Base-by-base conservation (phyloP, 2,329 filamentous ascomycete genomes). In the Tolypocladium ophioglossoides region DNA sequence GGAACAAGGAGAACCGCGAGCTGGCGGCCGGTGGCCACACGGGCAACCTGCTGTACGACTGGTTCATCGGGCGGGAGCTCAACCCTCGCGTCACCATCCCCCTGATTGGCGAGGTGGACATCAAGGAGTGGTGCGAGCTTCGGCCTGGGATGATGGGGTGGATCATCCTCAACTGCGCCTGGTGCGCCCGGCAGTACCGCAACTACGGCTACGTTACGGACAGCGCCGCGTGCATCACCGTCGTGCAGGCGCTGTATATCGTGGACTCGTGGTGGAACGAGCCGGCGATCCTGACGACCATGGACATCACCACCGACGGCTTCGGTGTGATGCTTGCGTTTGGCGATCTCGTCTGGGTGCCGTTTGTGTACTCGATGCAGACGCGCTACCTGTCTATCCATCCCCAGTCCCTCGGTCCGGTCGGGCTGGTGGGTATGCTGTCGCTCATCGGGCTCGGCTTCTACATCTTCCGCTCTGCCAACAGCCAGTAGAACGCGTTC, bases 311-410 rank as follows among this genome's bases (percentile, higher is more conserved):
- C 52, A 89, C 85, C 44, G 92, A 97, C 63, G 92, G 92, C 7
- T 96, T 97, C 62, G 92, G 92, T 52, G 90, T 90, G 74, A 97
- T 97, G 92, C 79, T 97, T 37, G 78, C 89, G 2, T 96, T 96
- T 67, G 92, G 91, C 54, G 92, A 97, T 64, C 78, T 96, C 7
- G 88, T 87, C 57, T 97, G 92, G 92, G 81, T 96, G 2, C 92
- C 92, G 0, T 95, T 95, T 68, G 78, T 89, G 55, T 97, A 96
- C 77, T 87, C 84, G 20, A 76, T 89, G 38, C 91, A 95, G 70
- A 84, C 86, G 9, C 84, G 89, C 46, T 97, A 96, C 69, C 83
- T 97, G 7, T 81, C 91, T 1, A 78, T 87, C 12, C 87, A 95
- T 70, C 92, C 92, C 0, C 74, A 91, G 16, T 78, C 85, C n/a